These are phyloP conservation scores for Xylaria sp. DNA, from an alignment of 2,329 filamentous ascomycete genomes.

Conservation along the genomic window DNA sequence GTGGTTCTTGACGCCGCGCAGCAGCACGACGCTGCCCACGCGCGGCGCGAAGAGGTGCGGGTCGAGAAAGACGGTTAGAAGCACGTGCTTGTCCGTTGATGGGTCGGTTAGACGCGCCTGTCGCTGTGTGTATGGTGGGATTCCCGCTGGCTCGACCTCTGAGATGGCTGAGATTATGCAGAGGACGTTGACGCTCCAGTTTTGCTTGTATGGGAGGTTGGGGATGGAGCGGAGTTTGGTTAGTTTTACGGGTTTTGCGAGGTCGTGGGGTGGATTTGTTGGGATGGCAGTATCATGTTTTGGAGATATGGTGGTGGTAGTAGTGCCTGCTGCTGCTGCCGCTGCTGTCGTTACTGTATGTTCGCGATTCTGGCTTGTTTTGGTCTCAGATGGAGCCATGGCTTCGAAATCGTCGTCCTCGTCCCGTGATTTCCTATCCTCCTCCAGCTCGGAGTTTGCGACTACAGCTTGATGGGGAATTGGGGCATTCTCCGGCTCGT, in stretches of 20 bases:
- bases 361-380: constrained; percentile 38
- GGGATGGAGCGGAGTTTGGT: constrained; percentile 63
- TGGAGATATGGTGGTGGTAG: not conserved
- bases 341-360: constrained; percentile 28
- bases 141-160: constrained; percentile 59
- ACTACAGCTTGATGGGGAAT: constrained; percentile 7
- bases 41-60: constrained; percentile 59
- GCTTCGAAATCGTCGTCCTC: constrained; percentile 56
- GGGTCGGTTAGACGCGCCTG: constrained; percentile 63
- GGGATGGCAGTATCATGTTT: constrained; percentile 28
- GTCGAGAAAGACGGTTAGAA: constrained; percentile 66
- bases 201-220: constrained; percentile 65
- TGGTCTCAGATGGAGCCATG: constrained; percentile 47
- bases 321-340: not conserved
- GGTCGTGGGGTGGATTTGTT: constrained; percentile 56
- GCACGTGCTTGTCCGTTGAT: constrained; percentile 63
- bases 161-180: constrained; percentile 62
- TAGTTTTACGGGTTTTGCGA: constrained; percentile 60
- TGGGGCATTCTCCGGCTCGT: not conserved
- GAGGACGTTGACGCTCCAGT: constrained; percentile 68
- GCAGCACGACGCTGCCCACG: constrained; percentile 61
- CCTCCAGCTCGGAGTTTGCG: constrained; percentile 9
- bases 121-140: constrained; percentile 64
- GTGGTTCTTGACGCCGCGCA: constrained; percentile 69
- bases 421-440: constrained; percentile 38